A percentile compares a stretch with the other conserved stretches of the same genome.
These are phyloP conservation scores for Eucalyptus marginata DNA, from an alignment of 345 rosid genomes.

Conservation along the genomic window DNA sequence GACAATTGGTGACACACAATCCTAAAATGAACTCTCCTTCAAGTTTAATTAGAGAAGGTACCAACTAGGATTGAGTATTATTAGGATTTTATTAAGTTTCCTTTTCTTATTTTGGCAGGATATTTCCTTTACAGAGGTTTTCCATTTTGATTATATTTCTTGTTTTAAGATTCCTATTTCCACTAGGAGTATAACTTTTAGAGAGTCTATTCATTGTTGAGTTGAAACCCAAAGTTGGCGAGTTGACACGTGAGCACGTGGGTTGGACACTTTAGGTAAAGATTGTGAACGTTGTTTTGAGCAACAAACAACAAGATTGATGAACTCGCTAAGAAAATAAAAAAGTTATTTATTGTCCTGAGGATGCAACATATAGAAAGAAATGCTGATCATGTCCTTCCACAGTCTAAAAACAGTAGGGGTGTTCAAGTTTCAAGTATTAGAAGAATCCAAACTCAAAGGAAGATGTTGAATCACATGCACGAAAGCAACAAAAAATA, in stretches of 20 bases:
- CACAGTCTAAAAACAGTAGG: not conserved
- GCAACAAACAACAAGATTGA: not conserved
- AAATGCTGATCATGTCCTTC: not conserved
- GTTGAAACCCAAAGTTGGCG: not conserved
- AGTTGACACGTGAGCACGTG: not conserved
- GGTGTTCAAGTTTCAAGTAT: not conserved
- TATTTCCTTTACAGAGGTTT: not conserved
- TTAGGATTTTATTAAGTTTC: not conserved
- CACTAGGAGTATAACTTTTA: not conserved
- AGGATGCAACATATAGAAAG: not conserved
- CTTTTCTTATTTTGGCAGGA: not conserved
- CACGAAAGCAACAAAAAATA: not conserved
- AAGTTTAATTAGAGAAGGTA: not conserved
- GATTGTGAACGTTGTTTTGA: not conserved
- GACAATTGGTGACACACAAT: not conserved
- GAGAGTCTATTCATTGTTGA: not conserved
- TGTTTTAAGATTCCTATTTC: not conserved
- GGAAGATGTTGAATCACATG: not conserved
- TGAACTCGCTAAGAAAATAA: not conserved
- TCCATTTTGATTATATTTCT: not conserved
- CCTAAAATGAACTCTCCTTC: not conserved
- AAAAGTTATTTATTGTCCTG: not conserved
- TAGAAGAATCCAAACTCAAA: not conserved
- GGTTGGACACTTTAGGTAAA: not conserved
- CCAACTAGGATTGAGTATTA: not conserved